These are phyloP conservation scores for Dactylellina haptotyla DNA, from an alignment of 2,329 filamentous ascomycete genomes.

Conservation along the genomic window DNA sequence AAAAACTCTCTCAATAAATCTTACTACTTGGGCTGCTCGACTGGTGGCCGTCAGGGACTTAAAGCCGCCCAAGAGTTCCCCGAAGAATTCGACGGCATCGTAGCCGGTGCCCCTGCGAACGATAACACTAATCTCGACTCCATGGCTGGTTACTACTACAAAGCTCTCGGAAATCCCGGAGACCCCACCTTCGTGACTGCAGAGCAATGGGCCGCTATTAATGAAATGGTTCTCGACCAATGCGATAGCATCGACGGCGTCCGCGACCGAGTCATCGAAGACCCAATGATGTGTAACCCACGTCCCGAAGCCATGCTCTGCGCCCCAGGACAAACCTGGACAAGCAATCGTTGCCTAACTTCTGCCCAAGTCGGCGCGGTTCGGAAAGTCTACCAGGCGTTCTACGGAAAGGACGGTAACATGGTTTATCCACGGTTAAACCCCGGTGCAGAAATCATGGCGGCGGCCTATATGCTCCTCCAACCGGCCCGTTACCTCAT, in stretches of 20 bases:
- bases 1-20: conserved; percentile 60
- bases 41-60: conserved; percentile 64
- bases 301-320: conserved; percentile 60
- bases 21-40: conserved; percentile 65
- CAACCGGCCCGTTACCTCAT: not conserved
- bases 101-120: conserved; percentile 63
- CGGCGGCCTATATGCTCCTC: no score
- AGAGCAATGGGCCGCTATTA: conserved; percentile 59
- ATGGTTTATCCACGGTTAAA: conserved; percentile 58
- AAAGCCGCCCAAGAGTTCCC: conserved; percentile 64
- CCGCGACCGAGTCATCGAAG: conserved; percentile 64
- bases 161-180: conserved; percentile 57
- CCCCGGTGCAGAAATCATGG: conserved; percentile 11
- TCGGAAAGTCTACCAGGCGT: conserved; percentile 59
- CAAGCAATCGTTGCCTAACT: conserved; percentile 58
- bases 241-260: conserved; percentile 66
- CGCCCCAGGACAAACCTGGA: conserved; percentile 16
- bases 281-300: conserved; percentile 60
- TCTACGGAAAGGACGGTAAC: conserved; percentile 59
- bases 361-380: conserved; percentile 59
- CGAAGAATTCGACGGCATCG: conserved; percentile 65
- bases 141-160: not conserved
- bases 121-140: conserved; percentile 62
- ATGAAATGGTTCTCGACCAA: conserved; percentile 63
- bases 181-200: conserved; percentile 55